A percentile compares a stretch with the other conserved stretches of the same genome.
Evolutionary conservation across 441 rosid species (phyloP).

Genomic region (Aquilaria agallochum): DNA sequence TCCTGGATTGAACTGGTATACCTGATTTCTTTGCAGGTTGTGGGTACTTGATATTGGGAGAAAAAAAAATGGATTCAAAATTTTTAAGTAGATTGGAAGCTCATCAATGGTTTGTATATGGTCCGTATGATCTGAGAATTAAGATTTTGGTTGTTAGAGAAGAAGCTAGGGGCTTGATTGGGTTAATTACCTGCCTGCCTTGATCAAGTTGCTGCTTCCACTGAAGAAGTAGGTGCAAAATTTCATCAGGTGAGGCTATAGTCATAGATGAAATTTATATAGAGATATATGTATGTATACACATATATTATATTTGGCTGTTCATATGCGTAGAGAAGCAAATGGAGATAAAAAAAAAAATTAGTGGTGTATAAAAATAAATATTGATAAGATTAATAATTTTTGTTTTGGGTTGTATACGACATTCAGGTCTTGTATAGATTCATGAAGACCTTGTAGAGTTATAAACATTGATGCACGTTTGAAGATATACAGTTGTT

Average conservation of each 20-base stretch:
- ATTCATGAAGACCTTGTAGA: constrained; percentile 11
- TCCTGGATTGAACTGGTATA: constrained; percentile 67
- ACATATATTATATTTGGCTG: constrained; percentile 8
- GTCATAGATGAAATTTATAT: constrained; percentile 1
- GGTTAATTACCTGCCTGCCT: constrained; percentile 9
- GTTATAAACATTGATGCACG: constrained; percentile 4
- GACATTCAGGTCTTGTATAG: constrained; percentile 8
- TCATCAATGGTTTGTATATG: constrained; percentile 9
- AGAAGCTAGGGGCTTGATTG: constrained; percentile 7
- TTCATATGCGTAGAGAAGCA: constrained; percentile 11
- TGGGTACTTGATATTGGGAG: not conserved
- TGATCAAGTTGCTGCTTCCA: constrained; percentile 8
- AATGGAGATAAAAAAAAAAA: not conserved
- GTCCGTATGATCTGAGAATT: constrained; percentile 10
- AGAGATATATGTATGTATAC: constrained; percentile 1
- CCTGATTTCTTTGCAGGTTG: constrained; percentile 25
- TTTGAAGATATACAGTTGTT: constrained; percentile 13
- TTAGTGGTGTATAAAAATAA: constrained; percentile 19
- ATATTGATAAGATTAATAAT: constrained; percentile 3
- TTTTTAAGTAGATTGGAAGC: constrained; percentile 18
- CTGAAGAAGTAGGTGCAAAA: constrained; percentile 16
- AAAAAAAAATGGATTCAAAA: not conserved
- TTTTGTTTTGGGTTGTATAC: constrained; percentile 12
- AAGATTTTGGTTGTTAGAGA: constrained; percentile 27
- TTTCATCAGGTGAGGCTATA: constrained; percentile 27